Evolutionary conservation across 306 rosid genomes (phyloP).

Genomic region (Cucurbita moschata): DNA sequence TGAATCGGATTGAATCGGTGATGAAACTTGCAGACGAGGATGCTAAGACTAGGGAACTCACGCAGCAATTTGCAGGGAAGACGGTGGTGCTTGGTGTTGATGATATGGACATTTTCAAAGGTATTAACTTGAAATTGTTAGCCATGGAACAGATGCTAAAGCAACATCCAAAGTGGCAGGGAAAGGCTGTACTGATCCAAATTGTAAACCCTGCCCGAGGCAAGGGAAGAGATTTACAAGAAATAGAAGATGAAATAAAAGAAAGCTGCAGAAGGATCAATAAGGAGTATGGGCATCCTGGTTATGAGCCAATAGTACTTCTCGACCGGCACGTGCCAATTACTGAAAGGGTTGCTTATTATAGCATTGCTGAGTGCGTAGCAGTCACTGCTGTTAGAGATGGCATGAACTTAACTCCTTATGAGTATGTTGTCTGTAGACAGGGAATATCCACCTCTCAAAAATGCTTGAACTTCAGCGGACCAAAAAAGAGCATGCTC

Average conservation of each 20-base stretch:
- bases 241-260: conserved; percentile 37
- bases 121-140: conserved; percentile 62
- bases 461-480: conserved; percentile 23
- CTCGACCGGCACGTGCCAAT: conserved; percentile 43
- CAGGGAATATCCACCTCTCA: conserved; percentile 46
- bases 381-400: conserved; percentile 79
- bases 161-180: conserved; percentile 58
- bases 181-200: conserved; percentile 66
- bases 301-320: conserved; percentile 47
- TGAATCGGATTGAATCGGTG: conserved; percentile 62
- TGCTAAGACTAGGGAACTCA: conserved; percentile 33
- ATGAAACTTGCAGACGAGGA: conserved; percentile 53
- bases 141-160: conserved; percentile 73
- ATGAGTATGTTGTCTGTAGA: conserved; percentile 68
- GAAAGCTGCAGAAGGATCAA: conserved; percentile 48
- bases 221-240: conserved; percentile 47
- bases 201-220: conserved; percentile 72
- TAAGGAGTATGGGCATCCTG: conserved; percentile 44
- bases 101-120: conserved; percentile 68
- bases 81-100: conserved; percentile 63
- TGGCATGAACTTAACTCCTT: conserved; percentile 77
- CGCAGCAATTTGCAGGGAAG: conserved; percentile 40
- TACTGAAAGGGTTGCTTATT: conserved; percentile 49
- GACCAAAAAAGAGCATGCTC: conserved; percentile 64
- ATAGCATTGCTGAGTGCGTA: conserved; percentile 73